Evolutionary conservation across 352 stramenopile species (phyloP).

Genomic region (Phytophthora tentaculata): DNA sequence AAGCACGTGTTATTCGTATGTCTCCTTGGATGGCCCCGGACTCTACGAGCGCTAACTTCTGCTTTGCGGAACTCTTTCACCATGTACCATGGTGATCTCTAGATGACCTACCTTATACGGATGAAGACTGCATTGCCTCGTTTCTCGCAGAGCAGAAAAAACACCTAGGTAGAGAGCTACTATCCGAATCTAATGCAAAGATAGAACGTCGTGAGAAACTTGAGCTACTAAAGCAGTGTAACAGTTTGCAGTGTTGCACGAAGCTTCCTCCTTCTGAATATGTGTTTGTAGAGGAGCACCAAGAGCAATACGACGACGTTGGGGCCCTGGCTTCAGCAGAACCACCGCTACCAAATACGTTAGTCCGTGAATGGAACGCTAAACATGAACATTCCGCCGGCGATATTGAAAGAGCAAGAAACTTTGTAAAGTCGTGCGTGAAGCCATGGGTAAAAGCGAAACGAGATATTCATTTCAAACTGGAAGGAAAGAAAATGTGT

Average conservation of each 20-base stretch:
- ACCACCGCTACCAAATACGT: too few species aligned
- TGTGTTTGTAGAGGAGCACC: background rate
- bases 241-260: background rate
- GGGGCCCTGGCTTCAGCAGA: background rate
- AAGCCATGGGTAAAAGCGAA: constrained; percentile 1
- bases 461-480: too few species aligned
- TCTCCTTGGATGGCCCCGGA: constrained; percentile 11
- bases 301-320: too few species aligned
- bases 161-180: constrained; percentile 1
- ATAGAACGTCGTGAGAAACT: background rate
- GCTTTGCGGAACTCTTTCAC: constrained; percentile 11
- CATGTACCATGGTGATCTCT: constrained; percentile 3
- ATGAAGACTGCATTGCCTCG: constrained; percentile 3
- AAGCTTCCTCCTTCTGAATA: constrained; percentile 6
- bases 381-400: background rate
- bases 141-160: background rate
- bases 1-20: constrained; percentile 1
- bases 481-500: too few species aligned
- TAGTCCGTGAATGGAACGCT: background rate
- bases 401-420: background rate
- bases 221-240: background rate
- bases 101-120: background rate
- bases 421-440: background rate
- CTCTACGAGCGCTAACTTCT: constrained; percentile 1
- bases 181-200: constrained; percentile 3